These are phyloP conservation scores for Aspergillus nanangensis DNA, from an alignment of 495 filamentous ascomycete genomes.

Conservation along the genomic window DNA sequence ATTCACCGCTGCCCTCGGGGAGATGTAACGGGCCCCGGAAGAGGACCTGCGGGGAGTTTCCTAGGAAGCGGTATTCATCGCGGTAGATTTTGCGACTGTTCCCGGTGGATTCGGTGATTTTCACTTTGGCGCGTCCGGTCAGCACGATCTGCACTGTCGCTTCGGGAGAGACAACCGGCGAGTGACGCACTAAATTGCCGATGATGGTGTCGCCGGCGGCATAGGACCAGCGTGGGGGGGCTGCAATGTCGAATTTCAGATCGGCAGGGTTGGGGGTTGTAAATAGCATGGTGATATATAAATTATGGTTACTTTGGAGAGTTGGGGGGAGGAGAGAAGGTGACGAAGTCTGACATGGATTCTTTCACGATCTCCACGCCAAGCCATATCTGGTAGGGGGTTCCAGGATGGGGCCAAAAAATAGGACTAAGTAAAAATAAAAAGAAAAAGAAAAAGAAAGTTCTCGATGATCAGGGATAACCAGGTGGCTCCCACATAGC, in stretches of 20 bases:
- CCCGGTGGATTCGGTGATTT: slow-evolving; percentile 2
- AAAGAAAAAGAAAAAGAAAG: too few relatives aligned
- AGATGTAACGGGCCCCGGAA: slow-evolving; percentile 13
- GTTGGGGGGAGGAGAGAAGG: too few relatives aligned
- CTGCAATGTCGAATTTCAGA: slow-evolving; percentile 10
- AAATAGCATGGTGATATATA: slow-evolving; percentile 3
- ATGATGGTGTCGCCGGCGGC: slow-evolving; percentile 17
- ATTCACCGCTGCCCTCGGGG: not conserved
- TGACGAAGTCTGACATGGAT: too few relatives aligned
- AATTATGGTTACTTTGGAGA: too few relatives aligned
- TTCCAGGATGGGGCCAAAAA: too few relatives aligned
- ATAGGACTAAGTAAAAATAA: too few relatives aligned
- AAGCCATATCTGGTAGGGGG: too few relatives aligned
- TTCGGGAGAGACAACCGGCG: slow-evolving; percentile 9
- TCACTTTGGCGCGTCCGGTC: slow-evolving; percentile 9
- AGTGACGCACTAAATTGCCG: slow-evolving; percentile 10
- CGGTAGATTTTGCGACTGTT: slow-evolving; percentile 4
- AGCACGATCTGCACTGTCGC: slow-evolving; percentile 13
- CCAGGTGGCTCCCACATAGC: slow-evolving; percentile 20
- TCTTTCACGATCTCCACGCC: too few relatives aligned
- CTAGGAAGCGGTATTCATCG: slow-evolving; percentile 5
- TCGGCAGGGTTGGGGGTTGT: not conserved
- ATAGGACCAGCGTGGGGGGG: slow-evolving; percentile 12
- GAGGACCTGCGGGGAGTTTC: slow-evolving; percentile 1
- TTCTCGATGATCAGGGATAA: not conserved